Evolutionary conservation across 345 rosid species (phyloP).

Genomic region (Erodium maritimum): DNA sequence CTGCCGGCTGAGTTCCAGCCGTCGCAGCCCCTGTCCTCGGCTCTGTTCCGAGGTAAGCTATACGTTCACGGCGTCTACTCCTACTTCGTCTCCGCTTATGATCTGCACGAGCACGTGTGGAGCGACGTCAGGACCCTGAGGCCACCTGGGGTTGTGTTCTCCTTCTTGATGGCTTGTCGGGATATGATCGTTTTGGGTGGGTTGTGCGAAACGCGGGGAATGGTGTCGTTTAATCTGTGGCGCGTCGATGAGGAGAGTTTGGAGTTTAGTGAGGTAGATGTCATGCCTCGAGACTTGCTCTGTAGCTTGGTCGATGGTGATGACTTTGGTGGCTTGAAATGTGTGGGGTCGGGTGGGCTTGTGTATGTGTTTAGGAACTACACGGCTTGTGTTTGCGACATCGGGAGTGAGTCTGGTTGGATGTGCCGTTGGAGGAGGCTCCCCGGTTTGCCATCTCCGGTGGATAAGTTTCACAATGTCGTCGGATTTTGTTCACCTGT

Average conservation of each 20-base stretch:
- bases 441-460: slow-evolving; percentile 63
- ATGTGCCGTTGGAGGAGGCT: slow-evolving; percentile 59
- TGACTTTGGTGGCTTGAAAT: slow-evolving; percentile 66
- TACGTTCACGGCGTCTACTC: slow-evolving; percentile 55
- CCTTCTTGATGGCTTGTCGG: slow-evolving; percentile 44
- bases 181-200: slow-evolving; percentile 61
- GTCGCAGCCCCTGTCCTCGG: slow-evolving; percentile 47
- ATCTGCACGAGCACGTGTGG: slow-evolving; percentile 44
- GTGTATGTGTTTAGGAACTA: slow-evolving; percentile 62
- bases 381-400: slow-evolving; percentile 77
- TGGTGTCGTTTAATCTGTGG: slow-evolving; percentile 63
- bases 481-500: slow-evolving; percentile 62
- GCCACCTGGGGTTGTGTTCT: slow-evolving; percentile 60
- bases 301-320: slow-evolving; percentile 47
- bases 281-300: slow-evolving; percentile 56
- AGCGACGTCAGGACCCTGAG: slow-evolving; percentile 54
- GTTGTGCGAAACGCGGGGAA: slow-evolving; percentile 31
- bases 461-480: slow-evolving; percentile 75
- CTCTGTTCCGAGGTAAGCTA: slow-evolving; percentile 34
- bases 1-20: slow-evolving; percentile 65
- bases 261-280: slow-evolving; percentile 61
- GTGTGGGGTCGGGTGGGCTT: slow-evolving; percentile 61
- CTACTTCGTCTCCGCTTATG: slow-evolving; percentile 45
- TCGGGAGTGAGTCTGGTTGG: slow-evolving; percentile 19
- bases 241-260: slow-evolving; percentile 34